Conservation (phyloP, 768 basidiomycete genomes). For the Leucosporidium scottii region DNA sequence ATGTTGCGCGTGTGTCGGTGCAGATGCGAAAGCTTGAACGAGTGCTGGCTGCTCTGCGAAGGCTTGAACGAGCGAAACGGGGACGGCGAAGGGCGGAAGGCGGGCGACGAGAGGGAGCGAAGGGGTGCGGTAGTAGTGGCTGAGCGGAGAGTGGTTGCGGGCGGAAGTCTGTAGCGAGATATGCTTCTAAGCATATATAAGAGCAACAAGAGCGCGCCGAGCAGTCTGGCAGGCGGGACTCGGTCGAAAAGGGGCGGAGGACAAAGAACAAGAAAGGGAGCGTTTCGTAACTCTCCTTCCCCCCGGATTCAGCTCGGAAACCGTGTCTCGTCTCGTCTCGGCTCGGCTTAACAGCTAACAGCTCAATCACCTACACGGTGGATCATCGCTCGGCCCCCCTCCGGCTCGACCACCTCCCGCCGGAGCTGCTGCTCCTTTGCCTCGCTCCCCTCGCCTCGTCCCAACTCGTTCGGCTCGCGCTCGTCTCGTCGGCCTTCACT, state of each 20-base stretch:
- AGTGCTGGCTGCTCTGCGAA: not conserved
- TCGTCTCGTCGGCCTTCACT: not conserved
- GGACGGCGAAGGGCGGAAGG: not conserved
- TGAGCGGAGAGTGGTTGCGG: not conserved
- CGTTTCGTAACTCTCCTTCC: too few relatives aligned
- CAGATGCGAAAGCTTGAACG: not conserved
- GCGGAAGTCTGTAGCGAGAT: not conserved
- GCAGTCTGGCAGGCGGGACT: too few relatives aligned
- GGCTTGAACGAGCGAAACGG: not conserved
- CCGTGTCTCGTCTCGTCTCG: too few relatives aligned
- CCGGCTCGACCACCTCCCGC: constrained; percentile 12
- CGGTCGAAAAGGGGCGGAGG: too few relatives aligned
- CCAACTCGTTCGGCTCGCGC: not conserved
- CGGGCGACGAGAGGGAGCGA: not conserved
- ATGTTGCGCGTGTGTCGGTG: not conserved
- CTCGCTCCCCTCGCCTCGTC: not conserved
- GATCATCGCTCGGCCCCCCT: too few relatives aligned
- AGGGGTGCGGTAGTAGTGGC: not conserved
- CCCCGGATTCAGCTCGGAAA: too few relatives aligned
- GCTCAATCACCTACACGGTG: too few relatives aligned
- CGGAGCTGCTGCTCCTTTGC: constrained; percentile 10
- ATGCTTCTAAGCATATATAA: constrained; percentile 1
- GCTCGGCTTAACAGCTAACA: too few relatives aligned
- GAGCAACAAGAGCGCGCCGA: not conserved
- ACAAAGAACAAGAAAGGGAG: too few relatives aligned